phyloP scores from a whole-genome alignment of 208 protist genomes.

The Borovskyia barvae region DNA sequence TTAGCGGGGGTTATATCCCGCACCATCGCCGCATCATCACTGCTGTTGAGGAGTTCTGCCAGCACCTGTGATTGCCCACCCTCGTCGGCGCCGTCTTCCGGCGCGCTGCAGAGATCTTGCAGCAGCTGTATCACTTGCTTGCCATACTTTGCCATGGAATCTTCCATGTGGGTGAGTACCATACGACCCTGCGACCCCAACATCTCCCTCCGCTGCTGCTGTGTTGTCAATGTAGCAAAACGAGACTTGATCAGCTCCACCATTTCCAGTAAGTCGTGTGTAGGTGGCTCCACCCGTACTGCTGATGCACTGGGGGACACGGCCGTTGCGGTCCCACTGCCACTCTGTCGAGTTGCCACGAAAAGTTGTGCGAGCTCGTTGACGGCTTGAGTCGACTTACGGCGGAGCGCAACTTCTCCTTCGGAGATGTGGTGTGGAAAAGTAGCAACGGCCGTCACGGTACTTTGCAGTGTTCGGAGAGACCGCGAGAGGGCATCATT shows the following conservation, averaged over 20 bases:
- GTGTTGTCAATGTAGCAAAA: conserved; percentile 41
- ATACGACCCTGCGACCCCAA: conserved; percentile 40
- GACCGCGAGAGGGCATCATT: conserved; percentile 19
- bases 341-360: conserved; percentile 5
- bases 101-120: conserved; percentile 29
- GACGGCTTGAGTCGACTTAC: conserved; percentile 26
- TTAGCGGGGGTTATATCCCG: conserved; percentile 16
- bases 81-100: conserved; percentile 3
- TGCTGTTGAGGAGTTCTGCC: conserved; percentile 6
- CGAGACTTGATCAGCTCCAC: conserved; percentile 51
- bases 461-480: conserved; percentile 22
- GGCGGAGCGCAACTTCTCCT: conserved; percentile 23
- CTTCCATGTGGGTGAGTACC: conserved; percentile 39
- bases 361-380: conserved; percentile 78
- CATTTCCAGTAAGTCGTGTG: conserved; percentile 61
- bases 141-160: conserved; percentile 32
- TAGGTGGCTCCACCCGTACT: conserved; percentile 58
- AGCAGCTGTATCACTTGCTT: conserved; percentile 40
- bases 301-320: conserved; percentile 1
- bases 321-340: conserved; percentile 10
- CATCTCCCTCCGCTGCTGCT: conserved; percentile 58
- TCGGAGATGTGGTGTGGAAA: conserved; percentile 32
- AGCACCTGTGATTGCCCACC: conserved; percentile 9
- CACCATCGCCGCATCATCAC: conserved; percentile 14
- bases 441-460: conserved; percentile 26